Conservation (phyloP, 257 asterid genomes). For the Plantago major region DNA sequence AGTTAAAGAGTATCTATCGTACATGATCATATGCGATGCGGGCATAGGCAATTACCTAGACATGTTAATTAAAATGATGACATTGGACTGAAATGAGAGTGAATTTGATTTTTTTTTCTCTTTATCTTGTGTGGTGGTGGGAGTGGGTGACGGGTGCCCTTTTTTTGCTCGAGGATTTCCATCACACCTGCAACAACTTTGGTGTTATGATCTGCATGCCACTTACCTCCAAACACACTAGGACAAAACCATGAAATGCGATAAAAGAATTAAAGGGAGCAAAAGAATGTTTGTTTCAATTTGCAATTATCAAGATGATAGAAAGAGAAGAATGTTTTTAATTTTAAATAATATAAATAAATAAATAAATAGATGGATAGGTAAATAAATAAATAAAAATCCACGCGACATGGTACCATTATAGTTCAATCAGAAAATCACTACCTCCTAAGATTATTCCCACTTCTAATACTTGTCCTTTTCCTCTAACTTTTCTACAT, state of each 20-base stretch:
- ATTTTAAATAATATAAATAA: constrained; percentile 10
- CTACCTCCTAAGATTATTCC: constrained; percentile 54
- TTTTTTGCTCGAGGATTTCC: constrained; percentile 6
- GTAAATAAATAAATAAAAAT: too few species aligned
- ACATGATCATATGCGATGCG: too few species aligned
- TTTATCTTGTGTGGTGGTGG: background rate
- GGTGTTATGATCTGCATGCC: constrained; percentile 35
- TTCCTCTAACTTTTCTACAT: constrained; percentile 22
- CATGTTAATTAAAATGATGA: background rate
- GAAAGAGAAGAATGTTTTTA: constrained; percentile 42
- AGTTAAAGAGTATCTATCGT: too few species aligned
- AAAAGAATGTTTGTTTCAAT: constrained; percentile 44
- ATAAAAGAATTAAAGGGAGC: constrained; percentile 17
- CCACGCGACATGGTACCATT: constrained; percentile 29
- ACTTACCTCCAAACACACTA: constrained; percentile 36
- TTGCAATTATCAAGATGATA: constrained; percentile 27
- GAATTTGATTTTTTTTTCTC: background rate
- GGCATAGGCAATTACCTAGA: too few species aligned
- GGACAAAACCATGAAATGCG: constrained; percentile 34
- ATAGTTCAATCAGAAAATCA: constrained; percentile 52
- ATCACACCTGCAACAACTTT: constrained; percentile 34
- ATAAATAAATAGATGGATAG: too few species aligned
- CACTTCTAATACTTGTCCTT: constrained; percentile 67
- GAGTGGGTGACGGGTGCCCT: background rate
- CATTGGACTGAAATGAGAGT: background rate